phyloP scores from a whole-genome alignment of 2,329 filamentous ascomycete genomes.

The Sporothrix dimorphospora region DNA sequence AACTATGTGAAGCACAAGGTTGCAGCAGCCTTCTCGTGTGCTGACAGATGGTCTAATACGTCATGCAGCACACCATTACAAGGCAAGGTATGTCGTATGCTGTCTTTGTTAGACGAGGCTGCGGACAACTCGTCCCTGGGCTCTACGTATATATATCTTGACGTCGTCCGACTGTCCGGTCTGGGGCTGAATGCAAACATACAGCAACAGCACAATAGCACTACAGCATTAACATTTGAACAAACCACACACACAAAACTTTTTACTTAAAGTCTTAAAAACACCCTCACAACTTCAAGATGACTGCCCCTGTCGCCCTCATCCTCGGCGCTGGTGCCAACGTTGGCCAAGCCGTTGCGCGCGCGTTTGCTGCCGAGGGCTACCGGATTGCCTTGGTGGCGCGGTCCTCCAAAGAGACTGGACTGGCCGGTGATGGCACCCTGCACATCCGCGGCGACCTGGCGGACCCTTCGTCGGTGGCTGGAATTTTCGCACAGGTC shows the following conservation, averaged over 20 bases:
- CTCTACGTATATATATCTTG: background rate
- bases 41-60: background rate
- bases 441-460: slow-evolving; percentile 45
- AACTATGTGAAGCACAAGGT: no score
- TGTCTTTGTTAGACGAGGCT: background rate
- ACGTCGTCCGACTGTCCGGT: background rate
- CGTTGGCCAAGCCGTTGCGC: slow-evolving; percentile 44
- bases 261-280: background rate
- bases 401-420: slow-evolving; percentile 40
- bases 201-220: background rate
- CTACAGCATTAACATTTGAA: background rate
- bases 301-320: slow-evolving; percentile 38
- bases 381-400: slow-evolving; percentile 49
- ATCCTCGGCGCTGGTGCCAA: slow-evolving; percentile 51
- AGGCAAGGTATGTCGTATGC: background rate
- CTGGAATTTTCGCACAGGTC: slow-evolving; percentile 45
- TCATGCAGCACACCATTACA: background rate
- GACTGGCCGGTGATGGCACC: slow-evolving; percentile 34
- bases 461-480: slow-evolving; percentile 42
- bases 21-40: no score
- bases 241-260: background rate
- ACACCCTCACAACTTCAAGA: background rate
- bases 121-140: background rate
- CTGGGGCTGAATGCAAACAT: background rate
- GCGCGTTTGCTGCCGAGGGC: slow-evolving; percentile 45